Evolutionary conservation across 768 basidiomycete species (phyloP).

Genomic region (Saitozyma podzolica): DNA sequence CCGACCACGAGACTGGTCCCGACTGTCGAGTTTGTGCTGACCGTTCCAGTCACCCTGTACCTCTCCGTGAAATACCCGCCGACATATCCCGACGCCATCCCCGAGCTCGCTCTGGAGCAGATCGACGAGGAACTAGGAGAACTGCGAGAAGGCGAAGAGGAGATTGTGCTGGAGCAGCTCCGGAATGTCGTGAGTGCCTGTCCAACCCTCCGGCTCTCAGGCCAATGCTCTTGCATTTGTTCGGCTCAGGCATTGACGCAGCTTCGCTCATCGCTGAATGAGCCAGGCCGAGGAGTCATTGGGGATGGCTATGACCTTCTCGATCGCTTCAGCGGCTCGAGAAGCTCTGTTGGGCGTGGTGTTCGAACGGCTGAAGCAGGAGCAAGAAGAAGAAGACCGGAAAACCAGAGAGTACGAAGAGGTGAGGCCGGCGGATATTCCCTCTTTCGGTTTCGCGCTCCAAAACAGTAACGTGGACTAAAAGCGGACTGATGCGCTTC

Average conservation of each 20-base stretch:
- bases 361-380: slow-evolving; percentile 59
- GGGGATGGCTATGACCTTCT: slow-evolving; percentile 95
- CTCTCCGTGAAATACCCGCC: slow-evolving; percentile 75
- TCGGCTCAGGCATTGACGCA: too few species aligned
- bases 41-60: slow-evolving; percentile 65
- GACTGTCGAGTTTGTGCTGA: too few species aligned
- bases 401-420: slow-evolving; percentile 70
- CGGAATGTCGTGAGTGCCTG: slow-evolving; percentile 58
- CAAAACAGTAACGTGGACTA: too few species aligned
- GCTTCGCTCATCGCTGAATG: not conserved
- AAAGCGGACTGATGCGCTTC: slow-evolving; percentile 7
- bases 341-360: slow-evolving; percentile 72
- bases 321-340: slow-evolving; percentile 78
- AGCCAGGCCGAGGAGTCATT: slow-evolving; percentile 47
- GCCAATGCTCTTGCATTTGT: not conserved
- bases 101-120: slow-evolving; percentile 67
- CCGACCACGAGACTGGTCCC: too few species aligned
- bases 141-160: slow-evolving; percentile 57
- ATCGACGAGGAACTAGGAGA: slow-evolving; percentile 59
- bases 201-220: not conserved
- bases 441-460: not conserved
- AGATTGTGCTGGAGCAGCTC: slow-evolving; percentile 62
- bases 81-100: slow-evolving; percentile 79
- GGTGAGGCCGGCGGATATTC: slow-evolving; percentile 55
- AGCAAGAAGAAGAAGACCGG: slow-evolving; percentile 68